Conservation (phyloP, 257 asterid species). For the Marsdenia floribunda region DNA sequence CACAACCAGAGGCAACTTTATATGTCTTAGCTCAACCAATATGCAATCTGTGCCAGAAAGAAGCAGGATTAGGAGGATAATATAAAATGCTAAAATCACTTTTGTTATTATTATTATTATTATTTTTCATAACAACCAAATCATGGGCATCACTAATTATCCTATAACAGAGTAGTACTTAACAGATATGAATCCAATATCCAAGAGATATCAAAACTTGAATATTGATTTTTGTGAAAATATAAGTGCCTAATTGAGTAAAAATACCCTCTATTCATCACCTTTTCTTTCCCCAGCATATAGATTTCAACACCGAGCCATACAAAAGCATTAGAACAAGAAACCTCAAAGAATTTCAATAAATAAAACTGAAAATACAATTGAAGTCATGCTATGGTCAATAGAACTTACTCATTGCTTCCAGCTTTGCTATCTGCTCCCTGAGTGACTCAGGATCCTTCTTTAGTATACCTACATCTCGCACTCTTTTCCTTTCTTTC, state of each 20-base stretch:
- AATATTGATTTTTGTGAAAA: not conserved
- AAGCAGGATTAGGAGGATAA: not conserved
- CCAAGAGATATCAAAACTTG: not conserved
- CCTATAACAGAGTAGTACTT: not conserved
- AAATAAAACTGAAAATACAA: not conserved
- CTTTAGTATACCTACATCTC: conserved; percentile 92
- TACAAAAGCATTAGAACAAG: not conserved
- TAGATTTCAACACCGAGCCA: not conserved
- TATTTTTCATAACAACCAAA: not conserved
- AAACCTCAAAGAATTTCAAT: not conserved
- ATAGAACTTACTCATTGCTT: conserved; percentile 66
- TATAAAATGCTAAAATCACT: not conserved
- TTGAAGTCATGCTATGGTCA: not conserved
- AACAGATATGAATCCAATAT: not conserved
- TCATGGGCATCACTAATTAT: not conserved
- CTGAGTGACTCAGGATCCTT: conserved; percentile 80
- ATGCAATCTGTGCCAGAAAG: not conserved
- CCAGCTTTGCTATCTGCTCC: conserved; percentile 82
- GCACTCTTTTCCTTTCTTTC: conserved; percentile 92
- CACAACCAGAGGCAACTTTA: conserved; percentile 3
- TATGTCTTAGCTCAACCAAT: not conserved
- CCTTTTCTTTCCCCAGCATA: not conserved
- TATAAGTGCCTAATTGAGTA: not conserved
- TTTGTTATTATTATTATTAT: too few relatives aligned
- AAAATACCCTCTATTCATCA: not conserved